Conservation (phyloP, 495 filamentous ascomycete genomes). For the Tetracladium marchalianum region DNA sequence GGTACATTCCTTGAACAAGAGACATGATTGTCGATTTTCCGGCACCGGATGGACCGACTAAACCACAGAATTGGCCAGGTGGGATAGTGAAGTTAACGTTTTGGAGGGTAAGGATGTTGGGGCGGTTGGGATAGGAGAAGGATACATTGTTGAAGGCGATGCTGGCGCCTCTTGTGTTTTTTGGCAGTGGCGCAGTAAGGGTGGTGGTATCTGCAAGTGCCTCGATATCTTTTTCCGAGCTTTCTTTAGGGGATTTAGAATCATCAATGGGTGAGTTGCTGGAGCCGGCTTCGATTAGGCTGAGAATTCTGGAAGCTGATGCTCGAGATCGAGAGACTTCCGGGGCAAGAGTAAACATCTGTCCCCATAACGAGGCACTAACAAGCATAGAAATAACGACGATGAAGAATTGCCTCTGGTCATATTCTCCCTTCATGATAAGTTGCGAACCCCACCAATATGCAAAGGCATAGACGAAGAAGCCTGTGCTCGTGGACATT, state of each 20-base stretch:
- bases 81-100: conserved; percentile 28
- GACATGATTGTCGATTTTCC: conserved; percentile 44
- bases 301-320: conserved; percentile 36
- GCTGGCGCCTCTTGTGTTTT: not conserved
- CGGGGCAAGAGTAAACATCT: conserved; percentile 54
- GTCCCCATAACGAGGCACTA: conserved; percentile 50
- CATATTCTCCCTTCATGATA: conserved; percentile 44
- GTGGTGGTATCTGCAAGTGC: no score
- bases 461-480: conserved; percentile 53
- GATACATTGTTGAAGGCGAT: conserved; percentile 26
- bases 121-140: conserved; percentile 41
- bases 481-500: conserved; percentile 40
- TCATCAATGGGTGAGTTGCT: not conserved
- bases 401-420: conserved; percentile 53
- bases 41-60: conserved; percentile 47
- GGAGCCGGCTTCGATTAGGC: conserved; percentile 28
- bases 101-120: conserved; percentile 29
- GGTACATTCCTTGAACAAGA: conserved; percentile 37
- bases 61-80: conserved; percentile 36
- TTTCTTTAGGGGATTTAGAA: no score
- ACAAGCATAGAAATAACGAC: conserved; percentile 50
- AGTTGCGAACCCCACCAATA: conserved; percentile 58
- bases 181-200: not conserved
- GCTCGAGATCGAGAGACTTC: conserved; percentile 47
- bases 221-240: no score